phyloP scores from a whole-genome alignment of 2,329 filamentous ascomycete species.

The Penicillium nordicum region DNA sequence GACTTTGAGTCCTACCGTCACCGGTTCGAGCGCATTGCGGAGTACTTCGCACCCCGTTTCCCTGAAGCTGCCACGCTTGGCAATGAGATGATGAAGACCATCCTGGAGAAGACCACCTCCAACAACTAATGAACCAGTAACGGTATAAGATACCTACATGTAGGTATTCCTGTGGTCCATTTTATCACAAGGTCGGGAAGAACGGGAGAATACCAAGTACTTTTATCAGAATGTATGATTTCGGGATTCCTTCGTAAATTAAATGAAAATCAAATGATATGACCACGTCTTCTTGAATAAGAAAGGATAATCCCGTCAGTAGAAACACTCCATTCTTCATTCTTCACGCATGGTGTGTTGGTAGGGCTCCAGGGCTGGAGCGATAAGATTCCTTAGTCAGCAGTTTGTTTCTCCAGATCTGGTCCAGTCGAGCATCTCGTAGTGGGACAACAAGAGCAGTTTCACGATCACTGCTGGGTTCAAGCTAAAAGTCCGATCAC shows the following conservation, averaged over 20 bases:
- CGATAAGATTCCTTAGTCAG: constrained; percentile 23
- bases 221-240: background rate
- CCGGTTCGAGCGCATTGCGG: constrained; percentile 84
- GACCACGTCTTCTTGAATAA: background rate
- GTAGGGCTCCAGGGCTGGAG: background rate
- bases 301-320: background rate
- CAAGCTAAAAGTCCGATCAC: background rate
- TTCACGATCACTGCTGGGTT: constrained; percentile 1
- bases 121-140: constrained; percentile 11
- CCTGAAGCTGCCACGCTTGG: constrained; percentile 81
- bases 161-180: background rate
- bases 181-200: background rate
- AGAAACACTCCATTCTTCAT: background rate
- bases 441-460: constrained; percentile 5
- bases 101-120: constrained; percentile 69
- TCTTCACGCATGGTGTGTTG: background rate
- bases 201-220: background rate
- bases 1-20: constrained; percentile 92
- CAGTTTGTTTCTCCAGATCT: constrained; percentile 14
- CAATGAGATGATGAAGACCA: constrained; percentile 96
- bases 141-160: background rate
- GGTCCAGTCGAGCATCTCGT: background rate
- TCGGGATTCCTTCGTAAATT: background rate
- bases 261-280: background rate
- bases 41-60: constrained; percentile 88